Evolutionary conservation across 441 rosid genomes (phyloP), one percentile per base, ranked within the genome.

Genomic region (Daphne laureola): DNA sequence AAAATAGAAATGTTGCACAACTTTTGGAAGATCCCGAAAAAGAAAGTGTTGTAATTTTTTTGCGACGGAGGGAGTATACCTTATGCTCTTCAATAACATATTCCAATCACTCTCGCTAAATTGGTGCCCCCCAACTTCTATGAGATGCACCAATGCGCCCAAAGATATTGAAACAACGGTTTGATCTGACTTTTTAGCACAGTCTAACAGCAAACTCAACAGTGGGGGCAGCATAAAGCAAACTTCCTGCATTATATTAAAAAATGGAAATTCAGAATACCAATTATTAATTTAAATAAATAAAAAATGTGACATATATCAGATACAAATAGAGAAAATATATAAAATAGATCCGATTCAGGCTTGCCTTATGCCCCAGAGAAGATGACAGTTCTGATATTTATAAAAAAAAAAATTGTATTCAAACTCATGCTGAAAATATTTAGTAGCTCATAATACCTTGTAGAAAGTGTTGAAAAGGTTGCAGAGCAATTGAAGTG

Each of bases 181-280:
- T 75, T 94, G 99, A 72, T 94, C 99, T 14, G 96, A 73, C 76
- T 86, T 88, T 81, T 94, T 90, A 36, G 99, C 98, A 59, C 96
- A 94, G 71, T 94, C 99, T 70, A 94, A 74, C 66, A 94, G 94
- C 83, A 94, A 79, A 70, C 95, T 73, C 70, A 94, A 65, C 51
- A 94, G 87, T 43, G 99, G 96, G n/a, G 99, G 98, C 72, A 94
- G 82, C 99, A 94, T 94, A 76, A 94, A 94, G 78, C 93, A 82
- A 16, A 94, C 99, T 78, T 94, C 99, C 99, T 94, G 82, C 79
- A 72, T 57, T 56, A 55, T 43, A 65, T 49, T 25, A 57, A 50
- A 55, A 31, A 31, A 5, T 31, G 38, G 38, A 31, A 31, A 9
- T 7, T 9, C 11, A 4, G 38, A 31, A 5, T 31, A 31, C 1